Conservation (phyloP, 257 asterid species). For the Capsicum chinense region DNA sequence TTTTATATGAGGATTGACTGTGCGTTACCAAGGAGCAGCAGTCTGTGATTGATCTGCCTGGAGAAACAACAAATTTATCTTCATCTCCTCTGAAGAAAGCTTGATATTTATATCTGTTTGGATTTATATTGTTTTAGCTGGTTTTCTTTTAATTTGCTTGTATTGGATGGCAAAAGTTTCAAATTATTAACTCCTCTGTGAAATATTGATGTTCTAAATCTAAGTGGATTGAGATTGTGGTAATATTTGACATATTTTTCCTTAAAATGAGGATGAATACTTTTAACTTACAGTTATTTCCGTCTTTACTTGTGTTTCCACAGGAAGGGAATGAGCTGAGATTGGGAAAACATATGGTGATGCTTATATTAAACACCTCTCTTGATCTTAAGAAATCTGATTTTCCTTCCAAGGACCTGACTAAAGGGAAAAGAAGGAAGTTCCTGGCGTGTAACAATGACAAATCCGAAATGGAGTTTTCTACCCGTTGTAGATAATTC, state of each 20-base stretch:
- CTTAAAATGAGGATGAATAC: neutral
- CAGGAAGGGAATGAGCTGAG: neutral
- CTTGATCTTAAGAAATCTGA: neutral
- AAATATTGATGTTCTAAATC: slow-evolving; percentile 1
- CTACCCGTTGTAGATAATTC: neutral
- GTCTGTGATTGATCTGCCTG: slow-evolving; percentile 20
- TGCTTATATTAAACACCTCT: neutral
- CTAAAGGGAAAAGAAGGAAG: neutral
- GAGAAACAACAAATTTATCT: neutral
- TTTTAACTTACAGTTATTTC: neutral
- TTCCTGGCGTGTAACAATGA: neutral
- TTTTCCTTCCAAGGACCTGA: neutral
- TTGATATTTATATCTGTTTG: neutral
- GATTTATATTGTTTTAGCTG: neutral
- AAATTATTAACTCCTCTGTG: neutral
- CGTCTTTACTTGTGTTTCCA: neutral
- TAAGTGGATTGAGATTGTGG: neutral
- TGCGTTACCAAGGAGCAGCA: slow-evolving; percentile 22
- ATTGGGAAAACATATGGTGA: neutral
- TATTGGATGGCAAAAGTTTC: neutral
- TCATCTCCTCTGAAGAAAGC: neutral
- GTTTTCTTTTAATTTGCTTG: neutral
- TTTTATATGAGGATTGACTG: neutral
- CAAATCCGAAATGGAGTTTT: neutral
- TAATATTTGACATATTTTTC: neutral